Base-by-base conservation (phyloP, 164 flowering plant species). In the Chloranthus sessilifolius region DNA sequence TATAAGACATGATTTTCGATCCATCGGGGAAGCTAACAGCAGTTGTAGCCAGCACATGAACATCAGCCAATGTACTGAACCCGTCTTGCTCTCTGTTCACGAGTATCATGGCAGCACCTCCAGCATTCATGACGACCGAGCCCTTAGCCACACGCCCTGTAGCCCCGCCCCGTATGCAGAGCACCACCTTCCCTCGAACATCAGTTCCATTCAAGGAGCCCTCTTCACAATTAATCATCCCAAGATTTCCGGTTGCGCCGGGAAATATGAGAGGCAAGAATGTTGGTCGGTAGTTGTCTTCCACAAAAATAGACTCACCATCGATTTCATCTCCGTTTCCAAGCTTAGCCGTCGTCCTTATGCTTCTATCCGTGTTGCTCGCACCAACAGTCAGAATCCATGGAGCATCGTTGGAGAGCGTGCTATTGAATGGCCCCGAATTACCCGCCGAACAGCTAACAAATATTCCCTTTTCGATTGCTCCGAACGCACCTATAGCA, bases 361-460 rank as follows among this genome's bases (percentile, higher is more conserved):
- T 31, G 2, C 3, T 50, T 37, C 85, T 59, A 36, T 82, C 83
- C 1, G 54, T 59, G 12, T 74, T 74, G 65, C 82, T 73, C 3
- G 85, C 83, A 1, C 82, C 88, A 10, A 82, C 85, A 0, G 83
- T 79, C 29, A 79, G 72, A 43, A 77, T 65, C 85, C 85, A 82
- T 1, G 85, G 85, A 7, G 79, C 82, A 14, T 73, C 80, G 36
- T 79, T 75, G 0, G 69, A 43, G 6, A 70, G 9, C 0, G 80
- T 58, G 47, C 40, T 17, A 9, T 36, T 16, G 17, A 16, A 19
- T 15, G 88, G 81, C 14, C 88, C 85, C 1, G 48, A n/a, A 50
- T 82, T 82, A 7, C 79, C 80, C 0, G 78, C 83, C 3, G 83
- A 34, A 16, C 74, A 71, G 47, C 74, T 73, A 1, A 69, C 76